Evolutionary conservation across 1,284 basidiomycete genomes (phyloP).

Genomic region (Neolentinus lepideus): DNA sequence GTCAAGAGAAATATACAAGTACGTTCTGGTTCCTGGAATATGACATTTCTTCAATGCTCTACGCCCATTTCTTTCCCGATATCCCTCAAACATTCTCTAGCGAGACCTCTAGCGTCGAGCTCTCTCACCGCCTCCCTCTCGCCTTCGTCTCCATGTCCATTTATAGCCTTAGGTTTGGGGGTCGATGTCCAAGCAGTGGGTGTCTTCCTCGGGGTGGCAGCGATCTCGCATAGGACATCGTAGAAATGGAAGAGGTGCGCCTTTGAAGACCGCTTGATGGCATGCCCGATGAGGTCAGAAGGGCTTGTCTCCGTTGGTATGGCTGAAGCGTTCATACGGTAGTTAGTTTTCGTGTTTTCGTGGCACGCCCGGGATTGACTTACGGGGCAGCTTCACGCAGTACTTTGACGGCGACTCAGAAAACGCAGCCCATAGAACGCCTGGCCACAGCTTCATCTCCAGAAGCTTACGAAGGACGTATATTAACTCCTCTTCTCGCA

Average conservation of each 20-base stretch:
- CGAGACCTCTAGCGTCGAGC: conserved; percentile 60
- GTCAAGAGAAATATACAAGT: neutral
- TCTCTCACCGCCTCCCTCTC: conserved; percentile 31
- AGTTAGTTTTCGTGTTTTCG: neutral
- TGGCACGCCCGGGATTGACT: conserved; percentile 10
- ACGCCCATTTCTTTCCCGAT: conserved; percentile 70
- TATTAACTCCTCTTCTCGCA: conserved; percentile 84
- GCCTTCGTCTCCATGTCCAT: conserved; percentile 21
- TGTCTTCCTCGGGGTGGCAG: conserved; percentile 55
- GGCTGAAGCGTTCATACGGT: conserved; percentile 17
- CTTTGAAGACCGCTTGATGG: conserved; percentile 61
- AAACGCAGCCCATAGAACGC: conserved; percentile 68
- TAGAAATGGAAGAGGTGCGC: conserved; percentile 87
- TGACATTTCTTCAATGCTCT: conserved; percentile 11
- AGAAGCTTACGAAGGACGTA: conserved; percentile 79
- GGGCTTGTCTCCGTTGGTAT: conserved; percentile 39
- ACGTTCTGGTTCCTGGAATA: neutral
- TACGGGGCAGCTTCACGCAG: conserved; percentile 47
- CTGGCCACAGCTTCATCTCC: conserved; percentile 62
- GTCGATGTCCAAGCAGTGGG: conserved; percentile 52
- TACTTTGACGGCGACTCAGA: conserved; percentile 55
- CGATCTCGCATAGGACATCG: conserved; percentile 69
- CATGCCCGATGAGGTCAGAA: conserved; percentile 52
- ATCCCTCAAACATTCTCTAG: conserved; percentile 62
- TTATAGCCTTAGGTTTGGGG: conserved; percentile 13